Base-by-base conservation (phyloP, 163 green algal species). In the Volvox carteri region DNA sequence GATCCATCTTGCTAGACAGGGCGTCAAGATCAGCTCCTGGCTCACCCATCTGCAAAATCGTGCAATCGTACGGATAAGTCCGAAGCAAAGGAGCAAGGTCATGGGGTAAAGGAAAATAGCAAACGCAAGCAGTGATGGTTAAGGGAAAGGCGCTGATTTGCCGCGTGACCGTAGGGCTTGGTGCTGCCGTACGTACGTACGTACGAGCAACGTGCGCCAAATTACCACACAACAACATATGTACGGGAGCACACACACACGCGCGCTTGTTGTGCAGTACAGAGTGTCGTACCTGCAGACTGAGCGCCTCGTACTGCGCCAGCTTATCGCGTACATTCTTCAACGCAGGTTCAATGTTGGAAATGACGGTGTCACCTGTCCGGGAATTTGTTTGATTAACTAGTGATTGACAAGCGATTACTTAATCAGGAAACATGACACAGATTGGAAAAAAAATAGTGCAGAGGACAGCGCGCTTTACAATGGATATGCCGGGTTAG, bases 1-100 rank as follows among this genome's bases (percentile, higher is more conserved):
- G 42, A 65, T 96, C 95, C 95, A 98, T 97, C 56, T 94, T 94
- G 56, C 41, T 75, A 72, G 96, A 95, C 28, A 98, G 90, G 4
- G 92, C 88, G 73, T 98, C 96, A 48, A 97, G 91, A 91, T 98
- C 94, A 1, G 90, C 94, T 23, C 87, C 95, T 21, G 91, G 90
- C 68, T 95, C 91, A 28, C 90, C 93, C 96, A 98, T 97, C 60
- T 84, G 54, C 19, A 65, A 65, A 23, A 23, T 65, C 25, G 19
- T 19, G 54, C 54, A 65, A 11, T 65, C n/a, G 5, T 65, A 65
- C 54, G 54, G 54, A 12, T 19, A n/a, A n/a, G n/a, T n/a, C n/a
- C n/a, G n/a, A n/a, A n/a, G n/a, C n/a, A n/a, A 4, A 7, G 8
- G 5, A 65, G 28, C 28, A 12, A 65, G 5, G 5, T 28, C 28